Evolutionary conservation across 2,329 filamentous ascomycete species (phyloP).

Genomic region (Cladophialophora bantiana): DNA sequence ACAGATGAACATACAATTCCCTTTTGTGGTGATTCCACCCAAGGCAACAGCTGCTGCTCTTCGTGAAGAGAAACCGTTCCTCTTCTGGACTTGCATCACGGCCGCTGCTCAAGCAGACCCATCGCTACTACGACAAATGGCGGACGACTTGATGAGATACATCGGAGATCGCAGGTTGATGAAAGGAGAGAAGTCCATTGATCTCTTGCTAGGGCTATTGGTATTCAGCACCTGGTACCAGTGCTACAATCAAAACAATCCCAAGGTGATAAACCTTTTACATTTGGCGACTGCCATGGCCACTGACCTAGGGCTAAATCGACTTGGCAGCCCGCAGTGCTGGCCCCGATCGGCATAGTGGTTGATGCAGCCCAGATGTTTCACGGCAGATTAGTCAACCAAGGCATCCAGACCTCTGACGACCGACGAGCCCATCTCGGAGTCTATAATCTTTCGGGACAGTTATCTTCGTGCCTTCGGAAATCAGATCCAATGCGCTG

Average conservation of each 20-base stretch:
- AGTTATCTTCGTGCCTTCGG: constrained; percentile 43
- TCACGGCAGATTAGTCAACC: constrained; percentile 18
- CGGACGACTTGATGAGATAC: constrained; percentile 43
- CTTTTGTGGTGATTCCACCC: constrained; percentile 42
- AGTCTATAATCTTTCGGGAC: constrained; percentile 21
- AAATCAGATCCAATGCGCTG: constrained; percentile 58
- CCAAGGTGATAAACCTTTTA: constrained; percentile 46
- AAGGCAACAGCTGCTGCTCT: constrained; percentile 35
- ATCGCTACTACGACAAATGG: constrained; percentile 40
- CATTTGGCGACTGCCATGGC: constrained; percentile 49
- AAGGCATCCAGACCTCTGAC: constrained; percentile 22
- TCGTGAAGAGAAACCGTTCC: constrained; percentile 44
- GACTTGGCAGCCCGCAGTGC: constrained; percentile 11
- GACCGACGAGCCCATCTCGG: constrained; percentile 30
- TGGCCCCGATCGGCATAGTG: constrained; percentile 14
- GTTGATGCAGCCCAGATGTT: constrained; percentile 22
- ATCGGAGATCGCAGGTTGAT: constrained; percentile 46
- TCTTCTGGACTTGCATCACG: constrained; percentile 48
- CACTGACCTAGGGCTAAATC: constrained; percentile 46
- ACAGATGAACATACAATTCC: constrained; percentile 41
- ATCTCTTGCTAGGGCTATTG: constrained; percentile 50
- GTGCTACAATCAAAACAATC: constrained; percentile 45
- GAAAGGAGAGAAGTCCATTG: constrained; percentile 46
- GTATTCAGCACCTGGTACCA: constrained; percentile 49
- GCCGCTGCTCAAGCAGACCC: constrained; percentile 41